Evolutionary conservation across 1,284 basidiomycete genomes (phyloP), one percentile per base, ranked within the genome.

Genomic region (Schizophyllum amplum): DNA sequence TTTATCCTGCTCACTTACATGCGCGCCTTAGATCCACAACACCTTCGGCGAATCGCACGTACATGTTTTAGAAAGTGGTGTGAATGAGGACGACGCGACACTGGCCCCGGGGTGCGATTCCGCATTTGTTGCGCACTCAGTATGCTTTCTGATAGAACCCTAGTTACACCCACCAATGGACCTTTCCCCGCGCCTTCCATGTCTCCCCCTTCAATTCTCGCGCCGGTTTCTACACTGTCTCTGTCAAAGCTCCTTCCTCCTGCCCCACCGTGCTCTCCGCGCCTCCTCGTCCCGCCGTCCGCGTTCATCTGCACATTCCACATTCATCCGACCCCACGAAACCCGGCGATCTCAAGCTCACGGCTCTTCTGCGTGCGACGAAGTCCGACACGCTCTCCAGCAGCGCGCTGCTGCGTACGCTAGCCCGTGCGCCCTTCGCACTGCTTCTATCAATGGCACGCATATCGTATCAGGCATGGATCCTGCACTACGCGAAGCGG

Each of bases 131-230:
- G 46, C 17, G 50, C 27, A 13, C 15, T 46, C 4, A 23, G 47
- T 52, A 23, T 50, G 15, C 11, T 11, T 47, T 15, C 20, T 27
- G 48, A 54, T n/a, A 52, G 23, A 24, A 11, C 24, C 47, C 48
- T 24, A 53, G 53, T 56, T 87, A 79, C 63, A 75, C 83, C 54
- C 79, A 87, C 63, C 79, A 84, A 60, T 91, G 88, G 86, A 85
- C 82, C 0, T 83, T 91, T 56, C 75, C 74, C 23, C 81, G 88
- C 22, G 76, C 81, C 57, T 91, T 92, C 67, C 88, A 91, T 64
- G 89, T 91, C 24, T 91, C 87, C 0, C 87, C 89, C 0, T 91
- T 90, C 76, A 91, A 90, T 67, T 84, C 90, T 63, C 77, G 87
- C 3, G 75, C 77, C 20, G 88, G 88, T 0, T 86, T 73, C 68